phyloP scores from a whole-genome alignment of 176 grass and related monocot genomes.

The Olyra latifolia region DNA sequence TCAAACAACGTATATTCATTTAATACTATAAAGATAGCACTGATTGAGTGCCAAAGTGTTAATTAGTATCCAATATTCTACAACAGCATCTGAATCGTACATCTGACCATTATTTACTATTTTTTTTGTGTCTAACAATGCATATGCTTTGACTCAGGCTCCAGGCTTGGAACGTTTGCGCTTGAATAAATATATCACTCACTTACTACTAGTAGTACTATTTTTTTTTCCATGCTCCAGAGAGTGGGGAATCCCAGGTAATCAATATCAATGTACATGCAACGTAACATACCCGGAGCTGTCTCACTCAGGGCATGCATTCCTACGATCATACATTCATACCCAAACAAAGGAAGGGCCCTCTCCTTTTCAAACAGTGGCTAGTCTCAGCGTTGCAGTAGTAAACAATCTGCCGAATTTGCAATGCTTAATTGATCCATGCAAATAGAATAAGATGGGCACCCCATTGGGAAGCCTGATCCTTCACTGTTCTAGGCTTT shows the following conservation, averaged over 20 bases:
- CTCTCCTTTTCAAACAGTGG: constrained; percentile 23
- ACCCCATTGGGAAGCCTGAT: constrained; percentile 1
- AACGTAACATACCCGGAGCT: neutral
- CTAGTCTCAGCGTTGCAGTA: neutral
- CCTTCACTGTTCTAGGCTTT: constrained; percentile 1
- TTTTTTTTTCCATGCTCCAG: neutral
- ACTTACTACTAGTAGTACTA: neutral
- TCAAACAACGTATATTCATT: too few species aligned
- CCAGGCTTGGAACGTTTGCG: neutral
- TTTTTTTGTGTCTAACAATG: neutral
- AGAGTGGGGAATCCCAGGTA: neutral
- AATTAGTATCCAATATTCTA: neutral
- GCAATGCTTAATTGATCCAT: neutral
- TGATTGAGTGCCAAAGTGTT: neutral
- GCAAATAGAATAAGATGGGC: constrained; percentile 3
- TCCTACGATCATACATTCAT: neutral
- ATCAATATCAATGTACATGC: neutral
- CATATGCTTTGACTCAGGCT: neutral
- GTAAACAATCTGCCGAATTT: constrained; percentile 3
- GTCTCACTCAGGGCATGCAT: neutral
- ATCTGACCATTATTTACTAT: neutral
- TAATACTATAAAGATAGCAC: too few species aligned
- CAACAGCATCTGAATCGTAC: neutral
- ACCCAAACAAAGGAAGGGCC: neutral
- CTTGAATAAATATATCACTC: neutral